Conservation (phyloP, 768 basidiomycete genomes). For the Galerina marginata region DNA sequence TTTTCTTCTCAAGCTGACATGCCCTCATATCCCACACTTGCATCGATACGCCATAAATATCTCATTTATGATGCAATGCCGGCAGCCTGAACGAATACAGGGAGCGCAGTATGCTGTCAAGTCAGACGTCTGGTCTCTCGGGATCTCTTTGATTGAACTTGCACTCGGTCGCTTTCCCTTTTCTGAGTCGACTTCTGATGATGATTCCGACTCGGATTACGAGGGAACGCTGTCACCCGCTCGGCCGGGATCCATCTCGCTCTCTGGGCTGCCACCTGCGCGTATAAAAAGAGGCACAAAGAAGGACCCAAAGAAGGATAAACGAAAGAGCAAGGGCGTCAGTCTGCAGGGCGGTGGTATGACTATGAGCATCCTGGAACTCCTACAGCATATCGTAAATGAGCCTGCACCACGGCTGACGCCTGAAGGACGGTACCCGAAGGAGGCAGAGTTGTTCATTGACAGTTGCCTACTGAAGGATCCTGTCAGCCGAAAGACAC, state of each 20-base stretch:
- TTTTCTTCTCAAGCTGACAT: conserved; percentile 17
- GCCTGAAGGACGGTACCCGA: conserved; percentile 70
- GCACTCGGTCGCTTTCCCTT: conserved; percentile 98
- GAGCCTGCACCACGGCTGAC: conserved; percentile 93
- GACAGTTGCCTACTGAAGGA: conserved; percentile 93
- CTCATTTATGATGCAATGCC: background rate
- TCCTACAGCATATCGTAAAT: conserved; percentile 98
- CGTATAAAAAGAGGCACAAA: conserved; percentile 38
- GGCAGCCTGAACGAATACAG: conserved; percentile 97
- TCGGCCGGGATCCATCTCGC: conserved; percentile 60
- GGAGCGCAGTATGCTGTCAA: conserved; percentile 98
- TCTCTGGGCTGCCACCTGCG: conserved; percentile 43
- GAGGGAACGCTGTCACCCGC: conserved; percentile 76
- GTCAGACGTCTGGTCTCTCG: conserved; percentile 98
- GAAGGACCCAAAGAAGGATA: conserved; percentile 71
- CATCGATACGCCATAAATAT: background rate
- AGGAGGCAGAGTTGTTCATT: conserved; percentile 82
- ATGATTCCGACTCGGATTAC: conserved; percentile 57
- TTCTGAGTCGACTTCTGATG: conserved; percentile 78
- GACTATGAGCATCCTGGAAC: conserved; percentile 98
- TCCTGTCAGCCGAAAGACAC: conserved; percentile 80
- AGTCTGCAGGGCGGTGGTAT: conserved; percentile 92
- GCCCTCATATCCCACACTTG: conserved; percentile 4
- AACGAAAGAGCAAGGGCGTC: conserved; percentile 90
- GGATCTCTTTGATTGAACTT: conserved; percentile 95